phyloP scores from a whole-genome alignment of 2,329 filamentous ascomycete genomes.

The Microcera coccophila region DNA sequence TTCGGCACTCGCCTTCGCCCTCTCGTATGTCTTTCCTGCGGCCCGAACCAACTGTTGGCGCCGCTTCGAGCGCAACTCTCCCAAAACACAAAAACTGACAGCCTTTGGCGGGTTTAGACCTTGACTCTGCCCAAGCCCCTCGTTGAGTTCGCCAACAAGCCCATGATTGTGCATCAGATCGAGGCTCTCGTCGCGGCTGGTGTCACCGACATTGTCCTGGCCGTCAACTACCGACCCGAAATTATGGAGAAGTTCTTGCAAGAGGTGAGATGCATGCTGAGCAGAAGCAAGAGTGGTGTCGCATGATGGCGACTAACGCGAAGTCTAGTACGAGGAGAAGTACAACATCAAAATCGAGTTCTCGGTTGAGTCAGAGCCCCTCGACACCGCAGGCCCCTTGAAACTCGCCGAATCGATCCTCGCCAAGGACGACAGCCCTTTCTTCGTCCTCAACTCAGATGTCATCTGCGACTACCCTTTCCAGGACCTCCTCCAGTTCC shows the following conservation, averaged over 20 bases:
- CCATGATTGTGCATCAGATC: conserved; percentile 98
- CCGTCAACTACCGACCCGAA: conserved; percentile 98
- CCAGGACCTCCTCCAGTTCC: conserved; percentile 82
- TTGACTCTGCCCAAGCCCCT: conserved; percentile 95
- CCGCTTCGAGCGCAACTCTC: conserved; percentile 8
- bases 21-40: conserved; percentile 61
- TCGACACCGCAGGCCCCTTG: conserved; percentile 90
- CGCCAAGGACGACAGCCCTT: conserved; percentile 87
- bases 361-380: conserved; percentile 91
- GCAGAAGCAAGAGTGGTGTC: no score
- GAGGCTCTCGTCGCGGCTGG: conserved; percentile 89
- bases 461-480: conserved; percentile 98
- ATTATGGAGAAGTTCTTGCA: conserved; percentile 92
- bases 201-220: conserved; percentile 95
- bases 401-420: conserved; percentile 93
- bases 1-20: conserved; percentile 97
- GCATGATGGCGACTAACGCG: no score
- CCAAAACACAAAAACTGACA: conserved; percentile 17
- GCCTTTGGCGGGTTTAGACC: conserved; percentile 55
- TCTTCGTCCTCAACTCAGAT: conserved; percentile 98
- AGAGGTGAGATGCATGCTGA: conserved; percentile 67
- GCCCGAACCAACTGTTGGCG: conserved; percentile 12
- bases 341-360: conserved; percentile 96
- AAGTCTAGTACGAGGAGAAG: conserved; percentile 84
- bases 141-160: conserved; percentile 97